Percentiles rank a stretch among this genome's conserved stretches.
These are phyloP conservation scores for Coemansia sp. DNA, from an alignment of 192 early-diverging fungal genomes.

Conservation along the genomic window DNA sequence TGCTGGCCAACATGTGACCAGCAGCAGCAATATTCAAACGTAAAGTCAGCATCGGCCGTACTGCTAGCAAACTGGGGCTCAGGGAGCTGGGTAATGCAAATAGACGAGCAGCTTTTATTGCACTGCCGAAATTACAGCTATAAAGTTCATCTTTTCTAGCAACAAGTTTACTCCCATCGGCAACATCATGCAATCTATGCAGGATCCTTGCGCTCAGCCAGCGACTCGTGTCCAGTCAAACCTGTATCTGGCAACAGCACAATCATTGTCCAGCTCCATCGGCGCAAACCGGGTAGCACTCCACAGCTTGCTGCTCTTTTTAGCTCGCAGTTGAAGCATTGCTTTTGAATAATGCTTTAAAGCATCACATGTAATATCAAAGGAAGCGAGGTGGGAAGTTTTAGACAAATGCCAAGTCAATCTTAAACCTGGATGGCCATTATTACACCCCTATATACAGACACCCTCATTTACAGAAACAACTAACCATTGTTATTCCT, in stretches of 20 bases:
- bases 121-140: slow-evolving; percentile 81
- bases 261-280: slow-evolving; percentile 89
- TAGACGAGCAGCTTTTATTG: slow-evolving; percentile 58
- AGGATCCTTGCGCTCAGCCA: slow-evolving; percentile 96
- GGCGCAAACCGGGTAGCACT: slow-evolving; percentile 95
- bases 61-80: slow-evolving; percentile 58
- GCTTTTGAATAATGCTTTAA: no score
- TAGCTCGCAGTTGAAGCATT: no score
- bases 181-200: slow-evolving; percentile 80
- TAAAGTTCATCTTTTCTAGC: slow-evolving; percentile 85
- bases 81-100: slow-evolving; percentile 63
- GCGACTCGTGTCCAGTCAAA: slow-evolving; percentile 74
- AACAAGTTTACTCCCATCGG: slow-evolving; percentile 71
- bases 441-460: no score
- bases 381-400: no score
- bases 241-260: slow-evolving; percentile 58
- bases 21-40: slow-evolving; percentile 69
- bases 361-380: no score
- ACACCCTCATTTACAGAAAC: no score
- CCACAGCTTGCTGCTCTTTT: slow-evolving; percentile 88
- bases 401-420: no score
- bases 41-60: slow-evolving; percentile 76
- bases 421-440: no score
- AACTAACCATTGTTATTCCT: no score
- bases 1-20: slow-evolving; percentile 71